Percentiles rank a stretch among this genome's conserved stretches.
Conservation (phyloP, 345 rosid genomes). For the Kandelia obovata region DNA sequence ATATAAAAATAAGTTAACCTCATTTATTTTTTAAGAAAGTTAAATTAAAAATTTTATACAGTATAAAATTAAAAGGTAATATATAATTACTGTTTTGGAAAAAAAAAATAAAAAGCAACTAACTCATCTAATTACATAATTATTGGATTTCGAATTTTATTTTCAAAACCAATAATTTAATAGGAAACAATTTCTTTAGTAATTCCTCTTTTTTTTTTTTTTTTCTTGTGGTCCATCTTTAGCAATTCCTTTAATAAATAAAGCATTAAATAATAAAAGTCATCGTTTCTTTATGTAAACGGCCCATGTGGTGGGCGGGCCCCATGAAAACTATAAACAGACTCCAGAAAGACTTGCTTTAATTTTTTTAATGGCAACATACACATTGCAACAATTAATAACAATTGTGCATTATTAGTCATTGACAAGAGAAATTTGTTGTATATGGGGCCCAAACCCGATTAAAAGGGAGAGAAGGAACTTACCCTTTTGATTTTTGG, state of each 20-base stretch:
- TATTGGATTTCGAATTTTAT: no score
- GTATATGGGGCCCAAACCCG: conserved; percentile 31
- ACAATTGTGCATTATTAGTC: conserved; percentile 41
- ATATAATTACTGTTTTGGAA: no score
- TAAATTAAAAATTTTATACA: no score
- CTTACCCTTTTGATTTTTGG: conserved; percentile 25
- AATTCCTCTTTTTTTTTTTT: background rate
- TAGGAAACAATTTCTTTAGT: no score
- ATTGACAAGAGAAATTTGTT: conserved; percentile 26
- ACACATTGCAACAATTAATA: conserved; percentile 42
- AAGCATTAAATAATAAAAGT: conserved; percentile 20
- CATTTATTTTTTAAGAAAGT: no score
- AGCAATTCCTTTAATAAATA: background rate
- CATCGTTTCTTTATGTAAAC: conserved; percentile 35
- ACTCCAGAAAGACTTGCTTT: conserved; percentile 41
- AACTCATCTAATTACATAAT: no score
- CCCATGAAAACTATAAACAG: conserved; percentile 34
- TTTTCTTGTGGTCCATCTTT: no score
- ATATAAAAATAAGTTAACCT: no score
- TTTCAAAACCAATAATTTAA: no score
- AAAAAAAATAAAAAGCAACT: no score
- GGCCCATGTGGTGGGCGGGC: conserved; percentile 51
- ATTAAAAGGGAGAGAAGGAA: conserved; percentile 7
- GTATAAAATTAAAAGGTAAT: no score
- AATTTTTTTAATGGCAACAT: conserved; percentile 34